These are phyloP conservation scores for Novymonas esmeraldas DNA, from an alignment of 208 protist species.

Conservation along the genomic window DNA sequence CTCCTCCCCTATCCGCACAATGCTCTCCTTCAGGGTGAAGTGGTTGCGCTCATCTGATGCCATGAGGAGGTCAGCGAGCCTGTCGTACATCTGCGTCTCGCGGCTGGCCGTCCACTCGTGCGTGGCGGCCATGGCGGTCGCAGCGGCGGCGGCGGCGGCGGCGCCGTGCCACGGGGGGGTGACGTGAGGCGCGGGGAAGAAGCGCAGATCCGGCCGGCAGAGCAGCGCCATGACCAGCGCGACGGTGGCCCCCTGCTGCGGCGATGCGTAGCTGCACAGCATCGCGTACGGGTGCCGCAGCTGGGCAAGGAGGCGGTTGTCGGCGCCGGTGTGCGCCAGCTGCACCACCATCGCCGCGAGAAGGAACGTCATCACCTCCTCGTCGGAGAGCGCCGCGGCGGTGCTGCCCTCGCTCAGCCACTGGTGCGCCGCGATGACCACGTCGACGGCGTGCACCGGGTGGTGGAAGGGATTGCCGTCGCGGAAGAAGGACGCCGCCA, in stretches of 20 bases:
- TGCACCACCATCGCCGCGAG: constrained; percentile 54
- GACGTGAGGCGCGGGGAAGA: constrained; percentile 35
- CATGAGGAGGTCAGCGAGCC: constrained; percentile 62
- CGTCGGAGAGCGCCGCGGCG: constrained; percentile 40
- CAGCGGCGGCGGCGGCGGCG: neutral
- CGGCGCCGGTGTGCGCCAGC: constrained; percentile 58
- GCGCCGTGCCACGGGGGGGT: neutral
- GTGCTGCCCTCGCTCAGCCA: constrained; percentile 47
- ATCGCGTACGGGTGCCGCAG: constrained; percentile 61
- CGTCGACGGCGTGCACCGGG: constrained; percentile 69
- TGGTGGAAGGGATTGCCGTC: constrained; percentile 81
- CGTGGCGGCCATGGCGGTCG: constrained; percentile 4
- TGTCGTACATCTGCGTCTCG: constrained; percentile 49
- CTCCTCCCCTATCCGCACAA: constrained; percentile 37
- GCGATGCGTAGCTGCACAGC: constrained; percentile 52
- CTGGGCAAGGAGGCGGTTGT: constrained; percentile 79
- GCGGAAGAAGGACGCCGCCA: constrained; percentile 47
- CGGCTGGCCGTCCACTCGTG: constrained; percentile 44
- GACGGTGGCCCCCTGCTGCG: constrained; percentile 54
- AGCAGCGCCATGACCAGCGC: constrained; percentile 56
- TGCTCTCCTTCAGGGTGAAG: constrained; percentile 18
- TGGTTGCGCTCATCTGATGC: constrained; percentile 68
- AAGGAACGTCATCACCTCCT: constrained; percentile 67
- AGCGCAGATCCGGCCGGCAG: constrained; percentile 48
- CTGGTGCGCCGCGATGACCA: constrained; percentile 68